Conservation (phyloP, 2,329 filamentous ascomycete species). For the Paecilomyces fulvus region DNA sequence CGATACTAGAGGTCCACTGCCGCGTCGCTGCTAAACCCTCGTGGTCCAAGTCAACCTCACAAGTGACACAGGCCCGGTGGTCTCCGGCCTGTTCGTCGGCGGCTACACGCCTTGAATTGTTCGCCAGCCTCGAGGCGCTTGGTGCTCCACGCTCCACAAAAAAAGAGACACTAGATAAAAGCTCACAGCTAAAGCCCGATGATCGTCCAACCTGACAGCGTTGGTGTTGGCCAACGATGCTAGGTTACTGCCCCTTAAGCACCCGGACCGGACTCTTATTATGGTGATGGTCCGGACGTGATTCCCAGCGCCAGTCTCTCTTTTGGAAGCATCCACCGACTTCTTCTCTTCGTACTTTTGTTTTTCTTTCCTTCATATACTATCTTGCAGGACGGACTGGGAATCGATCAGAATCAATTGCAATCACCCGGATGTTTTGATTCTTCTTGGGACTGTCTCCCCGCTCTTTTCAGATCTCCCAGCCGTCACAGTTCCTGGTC, state of each 20-base stretch:
- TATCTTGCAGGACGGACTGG: not conserved
- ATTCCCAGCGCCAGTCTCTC: not conserved
- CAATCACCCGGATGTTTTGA: not conserved
- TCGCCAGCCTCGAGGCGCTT: not conserved
- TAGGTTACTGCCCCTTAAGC: not conserved
- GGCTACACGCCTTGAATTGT: not conserved
- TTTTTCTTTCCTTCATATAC: not conserved
- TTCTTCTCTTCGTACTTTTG: not conserved
- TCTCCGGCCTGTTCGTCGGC: not conserved
- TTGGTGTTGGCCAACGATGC: not conserved
- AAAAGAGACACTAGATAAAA: not conserved
- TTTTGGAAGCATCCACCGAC: not conserved
- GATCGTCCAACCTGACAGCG: not conserved
- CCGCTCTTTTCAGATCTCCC: not conserved
- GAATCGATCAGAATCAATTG: not conserved
- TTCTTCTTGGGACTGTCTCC: not conserved
- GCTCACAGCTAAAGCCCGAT: not conserved
- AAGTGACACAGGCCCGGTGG: not conserved
- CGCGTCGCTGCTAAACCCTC: not conserved
- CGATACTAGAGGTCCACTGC: not conserved
- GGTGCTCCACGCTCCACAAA: not conserved
- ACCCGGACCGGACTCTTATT: not conserved
- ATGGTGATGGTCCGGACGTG: not conserved
- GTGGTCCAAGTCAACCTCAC: not conserved
- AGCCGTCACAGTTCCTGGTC: not conserved